Evolutionary conservation across 257 asterid species (phyloP).

Genomic region (Ajuga chamaepitys): DNA sequence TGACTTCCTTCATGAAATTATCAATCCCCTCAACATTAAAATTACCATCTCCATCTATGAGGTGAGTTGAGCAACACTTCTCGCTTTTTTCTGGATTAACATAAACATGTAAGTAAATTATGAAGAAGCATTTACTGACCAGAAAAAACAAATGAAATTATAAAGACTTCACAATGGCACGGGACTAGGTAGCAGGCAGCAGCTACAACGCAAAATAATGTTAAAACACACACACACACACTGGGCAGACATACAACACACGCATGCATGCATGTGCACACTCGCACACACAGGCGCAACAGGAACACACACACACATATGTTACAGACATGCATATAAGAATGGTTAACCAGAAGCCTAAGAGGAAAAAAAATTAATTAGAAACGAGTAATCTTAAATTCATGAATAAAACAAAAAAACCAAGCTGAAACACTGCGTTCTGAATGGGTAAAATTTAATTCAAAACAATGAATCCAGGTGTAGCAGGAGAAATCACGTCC

Average conservation of each 20-base stretch:
- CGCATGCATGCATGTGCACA: too few relatives aligned
- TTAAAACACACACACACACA: neutral
- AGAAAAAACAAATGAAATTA: neutral
- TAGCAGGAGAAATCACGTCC: neutral
- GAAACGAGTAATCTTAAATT: neutral
- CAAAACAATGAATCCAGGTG: neutral
- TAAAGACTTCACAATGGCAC: neutral
- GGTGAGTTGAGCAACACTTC: conserved; percentile 77
- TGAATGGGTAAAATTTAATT: neutral
- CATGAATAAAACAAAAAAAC: neutral
- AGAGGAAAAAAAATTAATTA: neutral
- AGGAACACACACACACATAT: neutral
- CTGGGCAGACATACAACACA: too few relatives aligned
- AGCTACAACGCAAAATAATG: neutral
- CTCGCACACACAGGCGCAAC: neutral
- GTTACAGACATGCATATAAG: neutral
- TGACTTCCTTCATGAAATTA: conserved; percentile 68
- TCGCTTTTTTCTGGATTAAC: conserved; percentile 35
- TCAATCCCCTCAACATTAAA: conserved; percentile 76
- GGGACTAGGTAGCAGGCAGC: neutral
- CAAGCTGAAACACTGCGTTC: neutral
- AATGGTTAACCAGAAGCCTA: neutral
- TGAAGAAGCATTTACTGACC: neutral
- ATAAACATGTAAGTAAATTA: neutral
- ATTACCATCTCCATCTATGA: conserved; percentile 85